These are phyloP conservation scores for Coleophoma eucalyptorum DNA, from an alignment of 2,329 filamentous ascomycete genomes.

Conservation along the genomic window DNA sequence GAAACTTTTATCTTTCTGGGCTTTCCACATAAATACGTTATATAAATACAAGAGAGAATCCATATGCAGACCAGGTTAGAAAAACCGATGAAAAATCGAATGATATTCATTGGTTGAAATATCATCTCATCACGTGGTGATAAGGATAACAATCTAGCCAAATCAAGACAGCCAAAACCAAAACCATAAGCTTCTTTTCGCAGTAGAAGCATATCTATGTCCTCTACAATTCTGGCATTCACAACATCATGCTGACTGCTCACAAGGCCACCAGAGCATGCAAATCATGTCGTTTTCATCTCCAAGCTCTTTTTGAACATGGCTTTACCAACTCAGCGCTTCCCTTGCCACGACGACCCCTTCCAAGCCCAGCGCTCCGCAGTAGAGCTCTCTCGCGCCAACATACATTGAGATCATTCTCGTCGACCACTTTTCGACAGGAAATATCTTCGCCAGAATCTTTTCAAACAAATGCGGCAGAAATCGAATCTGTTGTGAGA, in stretches of 20 bases:
- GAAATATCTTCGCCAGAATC: conserved; percentile 2
- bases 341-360: conserved; percentile 6
- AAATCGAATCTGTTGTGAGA: conserved; percentile 62
- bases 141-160: too few species aligned
- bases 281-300: conserved; percentile 28
- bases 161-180: too few species aligned
- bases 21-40: too few species aligned
- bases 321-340: conserved; percentile 22
- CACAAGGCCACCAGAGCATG: conserved; percentile 24
- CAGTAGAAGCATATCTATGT: neutral
- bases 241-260: conserved; percentile 20
- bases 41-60: too few species aligned
- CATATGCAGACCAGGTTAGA: too few species aligned
- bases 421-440: conserved; percentile 10
- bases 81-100: too few species aligned
- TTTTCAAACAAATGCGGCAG: conserved; percentile 13
- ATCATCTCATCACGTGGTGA: too few species aligned
- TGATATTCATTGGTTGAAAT: too few species aligned
- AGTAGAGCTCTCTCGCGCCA: conserved; percentile 8
- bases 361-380: conserved; percentile 9
- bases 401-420: conserved; percentile 11
- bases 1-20: too few species aligned
- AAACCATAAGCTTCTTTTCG: too few species aligned
- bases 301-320: conserved; percentile 28
- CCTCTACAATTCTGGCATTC: neutral